phyloP scores from a whole-genome alignment of 1,284 basidiomycete genomes.

The Pseudozyma hubeiensis region DNA sequence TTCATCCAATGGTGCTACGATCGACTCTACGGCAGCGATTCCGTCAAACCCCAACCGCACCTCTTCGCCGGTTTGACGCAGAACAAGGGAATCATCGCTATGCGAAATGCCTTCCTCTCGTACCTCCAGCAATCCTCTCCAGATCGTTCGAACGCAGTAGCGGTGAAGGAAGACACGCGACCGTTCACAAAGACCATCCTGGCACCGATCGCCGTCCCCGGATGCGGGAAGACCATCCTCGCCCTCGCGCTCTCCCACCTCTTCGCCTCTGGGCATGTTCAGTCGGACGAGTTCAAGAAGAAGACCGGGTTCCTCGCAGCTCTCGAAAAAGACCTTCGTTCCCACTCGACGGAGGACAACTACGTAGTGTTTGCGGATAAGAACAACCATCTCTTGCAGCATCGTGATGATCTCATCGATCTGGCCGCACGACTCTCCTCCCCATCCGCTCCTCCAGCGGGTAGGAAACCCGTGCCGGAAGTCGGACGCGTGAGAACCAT shows the following conservation, averaged over 20 bases:
- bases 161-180: constrained; percentile 43
- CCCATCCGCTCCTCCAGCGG: neutral
- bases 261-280: constrained; percentile 80
- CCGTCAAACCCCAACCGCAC: constrained; percentile 75
- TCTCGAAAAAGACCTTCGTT: constrained; percentile 71
- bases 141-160: constrained; percentile 2
- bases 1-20: constrained; percentile 65
- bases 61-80: constrained; percentile 78
- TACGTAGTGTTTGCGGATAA: constrained; percentile 63
- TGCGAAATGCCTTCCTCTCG: constrained; percentile 81
- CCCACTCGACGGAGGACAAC: constrained; percentile 1
- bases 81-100: constrained; percentile 85
- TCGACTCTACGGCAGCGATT: constrained; percentile 64
- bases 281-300: constrained; percentile 86
- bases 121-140: constrained; percentile 70
- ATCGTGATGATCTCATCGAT: constrained; percentile 63
- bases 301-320: constrained; percentile 87
- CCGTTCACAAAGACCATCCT: constrained; percentile 83
- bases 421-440: constrained; percentile 23
- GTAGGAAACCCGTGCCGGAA: constrained; percentile 1
- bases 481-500: constrained; percentile 53
- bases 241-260: constrained; percentile 81
- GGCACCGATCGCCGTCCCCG: constrained; percentile 89
- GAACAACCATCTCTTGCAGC: constrained; percentile 66
- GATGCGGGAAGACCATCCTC: constrained; percentile 93